phyloP scores from a whole-genome alignment of 2,329 filamentous ascomycete genomes.

The Epichloe typhina region DNA sequence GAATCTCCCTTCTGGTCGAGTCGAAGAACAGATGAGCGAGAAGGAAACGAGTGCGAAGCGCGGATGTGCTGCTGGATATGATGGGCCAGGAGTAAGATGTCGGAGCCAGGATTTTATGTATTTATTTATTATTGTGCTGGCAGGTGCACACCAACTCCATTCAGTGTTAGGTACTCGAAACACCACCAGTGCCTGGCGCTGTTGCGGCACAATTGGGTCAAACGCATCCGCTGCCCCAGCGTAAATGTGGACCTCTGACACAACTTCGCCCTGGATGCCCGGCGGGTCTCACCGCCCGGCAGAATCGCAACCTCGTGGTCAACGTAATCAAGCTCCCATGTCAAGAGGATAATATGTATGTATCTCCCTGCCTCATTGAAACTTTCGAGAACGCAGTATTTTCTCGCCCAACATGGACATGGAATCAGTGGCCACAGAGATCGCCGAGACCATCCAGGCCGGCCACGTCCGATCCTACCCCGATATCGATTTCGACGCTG shows the following conservation, averaged over 20 bases:
- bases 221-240: neutral
- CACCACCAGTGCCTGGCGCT: neutral
- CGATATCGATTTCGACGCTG: conserved; percentile 60
- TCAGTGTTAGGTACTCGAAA: neutral
- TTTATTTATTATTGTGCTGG: conserved; percentile 2
- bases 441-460: conserved; percentile 70
- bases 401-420: conserved; percentile 36
- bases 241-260: conserved; percentile 4
- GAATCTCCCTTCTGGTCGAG: conserved; percentile 2
- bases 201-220: neutral
- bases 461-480: conserved; percentile 64
- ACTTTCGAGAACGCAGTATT: neutral
- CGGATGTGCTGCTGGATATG: conserved; percentile 6
- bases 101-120: conserved; percentile 12
- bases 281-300: conserved; percentile 16
- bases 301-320: conserved; percentile 8
- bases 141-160: neutral
- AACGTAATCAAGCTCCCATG: neutral
- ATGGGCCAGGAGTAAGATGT: conserved; percentile 14
- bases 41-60: conserved; percentile 5
- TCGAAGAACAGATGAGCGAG: conserved; percentile 8
- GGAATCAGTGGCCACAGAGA: conserved; percentile 45
- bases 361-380: too few relatives aligned
- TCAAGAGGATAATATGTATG: neutral
- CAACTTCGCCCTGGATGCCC: neutral